A percentile compares a stretch with the other conserved stretches of the same genome.
Conservation (phyloP, 2,329 filamentous ascomycete species). For the Alternaria sp. region DNA sequence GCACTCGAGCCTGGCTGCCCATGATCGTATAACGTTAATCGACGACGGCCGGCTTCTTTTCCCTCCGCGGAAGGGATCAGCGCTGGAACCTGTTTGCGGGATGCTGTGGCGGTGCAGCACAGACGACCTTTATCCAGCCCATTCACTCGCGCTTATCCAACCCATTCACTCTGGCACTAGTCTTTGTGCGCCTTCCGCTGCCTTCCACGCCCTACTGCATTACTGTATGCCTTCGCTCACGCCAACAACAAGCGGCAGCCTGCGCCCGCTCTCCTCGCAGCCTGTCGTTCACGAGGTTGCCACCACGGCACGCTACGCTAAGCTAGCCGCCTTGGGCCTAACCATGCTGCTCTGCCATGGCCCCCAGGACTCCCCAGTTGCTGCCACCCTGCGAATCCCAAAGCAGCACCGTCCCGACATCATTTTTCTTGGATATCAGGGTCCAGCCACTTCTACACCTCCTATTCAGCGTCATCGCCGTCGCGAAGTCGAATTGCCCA, state of each 20-base stretch:
- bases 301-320: background rate
- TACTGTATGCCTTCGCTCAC: no score
- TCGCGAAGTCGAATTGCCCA: background rate
- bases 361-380: background rate
- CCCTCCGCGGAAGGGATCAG: slow-evolving; percentile 20
- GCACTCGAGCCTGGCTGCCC: slow-evolving; percentile 37
- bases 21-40: slow-evolving; percentile 27
- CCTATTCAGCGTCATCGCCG: background rate
- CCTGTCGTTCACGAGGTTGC: background rate
- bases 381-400: background rate
- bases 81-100: slow-evolving; percentile 14
- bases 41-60: slow-evolving; percentile 5
- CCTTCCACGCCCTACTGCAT: background rate
- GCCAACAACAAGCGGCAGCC: background rate
- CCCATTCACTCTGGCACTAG: no score
- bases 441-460: background rate
- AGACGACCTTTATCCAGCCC: background rate
- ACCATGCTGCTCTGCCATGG: background rate
- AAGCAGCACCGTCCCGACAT: slow-evolving; percentile 1
- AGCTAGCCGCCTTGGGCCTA: background rate
- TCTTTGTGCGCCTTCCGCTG: background rate
- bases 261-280: background rate
- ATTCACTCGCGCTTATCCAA: background rate
- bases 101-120: slow-evolving; percentile 20
- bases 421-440: slow-evolving; percentile 1